Evolutionary conservation across 2,329 filamentous ascomycete species (phyloP), one percentile per base, ranked within the genome.

Genomic region (Passalora sequoiae): DNA sequence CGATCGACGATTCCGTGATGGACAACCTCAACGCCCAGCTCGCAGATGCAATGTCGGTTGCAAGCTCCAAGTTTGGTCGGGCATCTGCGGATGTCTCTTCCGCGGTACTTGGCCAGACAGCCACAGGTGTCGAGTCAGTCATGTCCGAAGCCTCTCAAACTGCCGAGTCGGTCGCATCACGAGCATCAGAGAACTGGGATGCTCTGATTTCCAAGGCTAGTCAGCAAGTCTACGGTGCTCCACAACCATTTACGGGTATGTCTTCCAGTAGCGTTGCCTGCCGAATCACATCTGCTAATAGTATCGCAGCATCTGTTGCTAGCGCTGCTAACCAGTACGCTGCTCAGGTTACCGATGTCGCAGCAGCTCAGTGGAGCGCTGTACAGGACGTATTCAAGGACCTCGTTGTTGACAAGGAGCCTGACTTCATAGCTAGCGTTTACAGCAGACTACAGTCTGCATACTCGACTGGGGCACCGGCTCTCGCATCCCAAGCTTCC

Each of bases 361-460:
- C 78, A 1, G 75, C 77, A 4, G 72, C 76, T 36, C 83, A 87
- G 56, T 89, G 86, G 54, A 75, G 77, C 4, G 79, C 79, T 19
- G 75, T 94, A 4, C 80, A 82, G 60, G 78, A 76, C 9, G 74
- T 92, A 2, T 75, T 94, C 10, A 84, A 83, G 1, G 87, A 94
- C 63, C 71, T 94, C 1, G 72, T 94, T 10, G 68, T 75, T 29
- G 88, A 85, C 40, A 87, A 83, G 62, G 87, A 94, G 60, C 82
- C 86, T 0, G 80, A 81, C 10, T 94, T 88, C 57, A 89, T 83
- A 0, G 85, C 94, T 59, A 89, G 84, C 46, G 83, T 91, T 3
- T 80, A 88, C 66, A 79, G 72, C 40, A 78, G 84, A 39, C 73
- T 94, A 9, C 77, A 78, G 43, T 81, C 77, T 3, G 84, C 80